These are phyloP conservation scores for Chenopodium formosanum DNA, from an alignment of 148 eudicot genomes.

Conservation along the genomic window DNA sequence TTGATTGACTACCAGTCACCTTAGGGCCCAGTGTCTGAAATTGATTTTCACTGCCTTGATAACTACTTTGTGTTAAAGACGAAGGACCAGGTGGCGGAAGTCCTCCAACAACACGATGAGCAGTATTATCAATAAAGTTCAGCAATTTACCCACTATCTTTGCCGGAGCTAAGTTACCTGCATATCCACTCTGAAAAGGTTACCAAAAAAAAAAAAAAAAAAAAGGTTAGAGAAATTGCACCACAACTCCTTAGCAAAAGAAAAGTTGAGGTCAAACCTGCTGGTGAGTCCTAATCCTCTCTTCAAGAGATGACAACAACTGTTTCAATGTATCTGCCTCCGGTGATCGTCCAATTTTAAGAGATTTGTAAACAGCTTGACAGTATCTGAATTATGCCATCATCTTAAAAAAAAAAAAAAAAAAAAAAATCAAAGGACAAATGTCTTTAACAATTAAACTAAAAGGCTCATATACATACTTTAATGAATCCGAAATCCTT, in stretches of 20 bases:
- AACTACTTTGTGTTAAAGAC: slow-evolving; percentile 41
- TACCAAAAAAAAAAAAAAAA: not conserved
- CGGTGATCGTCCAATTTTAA: slow-evolving; percentile 76
- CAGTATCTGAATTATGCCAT: slow-evolving; percentile 64
- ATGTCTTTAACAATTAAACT: slow-evolving; percentile 7
- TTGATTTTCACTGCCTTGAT: slow-evolving; percentile 44
- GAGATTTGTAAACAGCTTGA: slow-evolving; percentile 69
- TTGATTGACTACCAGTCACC: slow-evolving; percentile 71
- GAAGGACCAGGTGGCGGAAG: slow-evolving; percentile 79
- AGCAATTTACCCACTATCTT: slow-evolving; percentile 82
- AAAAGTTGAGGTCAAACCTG: slow-evolving; percentile 45
- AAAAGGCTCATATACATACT: slow-evolving; percentile 42
- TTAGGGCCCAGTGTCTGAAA: slow-evolving; percentile 46
- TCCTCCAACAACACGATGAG: slow-evolving; percentile 94
- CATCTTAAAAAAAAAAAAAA: slow-evolving; percentile 9
- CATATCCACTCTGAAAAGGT: slow-evolving; percentile 77
- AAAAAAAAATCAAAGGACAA: slow-evolving; percentile 7
- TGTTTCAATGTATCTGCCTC: slow-evolving; percentile 77
- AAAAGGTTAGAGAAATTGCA: not conserved
- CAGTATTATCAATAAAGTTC: slow-evolving; percentile 82
- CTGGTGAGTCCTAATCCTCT: slow-evolving; percentile 84
- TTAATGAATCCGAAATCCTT: slow-evolving; percentile 78
- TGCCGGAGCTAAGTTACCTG: slow-evolving; percentile 76
- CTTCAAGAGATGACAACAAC: slow-evolving; percentile 74
- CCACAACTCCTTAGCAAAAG: not conserved